Conservation (phyloP, 306 rosid species). For the Aeschynomene evenia region DNA sequence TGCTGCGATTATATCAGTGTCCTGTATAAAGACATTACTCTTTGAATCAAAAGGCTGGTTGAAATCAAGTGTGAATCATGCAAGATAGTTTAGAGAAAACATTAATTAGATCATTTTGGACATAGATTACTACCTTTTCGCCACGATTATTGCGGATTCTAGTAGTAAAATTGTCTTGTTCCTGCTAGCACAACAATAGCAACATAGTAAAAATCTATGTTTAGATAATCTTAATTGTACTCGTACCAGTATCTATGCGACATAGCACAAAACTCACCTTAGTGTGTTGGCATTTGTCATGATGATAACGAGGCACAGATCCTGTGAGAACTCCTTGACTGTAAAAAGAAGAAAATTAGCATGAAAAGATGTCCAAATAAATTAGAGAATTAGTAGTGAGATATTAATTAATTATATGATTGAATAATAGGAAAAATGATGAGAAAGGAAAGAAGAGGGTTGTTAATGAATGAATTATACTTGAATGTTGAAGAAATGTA, state of each 20-base stretch:
- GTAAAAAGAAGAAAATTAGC: constrained; percentile 1
- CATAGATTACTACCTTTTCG: constrained; percentile 52
- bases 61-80: too few species aligned
- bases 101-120: too few species aligned
- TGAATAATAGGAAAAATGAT: too few species aligned
- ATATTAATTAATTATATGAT: too few species aligned
- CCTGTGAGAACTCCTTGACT: constrained; percentile 28
- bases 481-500: too few species aligned
- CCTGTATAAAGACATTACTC: constrained; percentile 55
- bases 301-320: constrained; percentile 35
- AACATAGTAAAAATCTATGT: constrained; percentile 29
- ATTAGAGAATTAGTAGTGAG: background rate
- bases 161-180: constrained; percentile 36
- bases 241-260: background rate
- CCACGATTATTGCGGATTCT: constrained; percentile 44
- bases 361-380: background rate
- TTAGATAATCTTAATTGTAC: too few species aligned
- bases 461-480: too few species aligned
- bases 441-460: too few species aligned
- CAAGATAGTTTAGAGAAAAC: too few species aligned
- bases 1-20: constrained; percentile 74
- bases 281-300: constrained; percentile 45
- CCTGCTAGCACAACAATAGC: constrained; percentile 45
- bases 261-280: constrained; percentile 43
- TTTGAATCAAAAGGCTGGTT: too few species aligned